Percentiles rank a stretch among this genome's conserved stretches.
phyloP scores from a whole-genome alignment of 371 early-diverging fungal genomes.

The Thermomucor indicae-seudaticae region DNA sequence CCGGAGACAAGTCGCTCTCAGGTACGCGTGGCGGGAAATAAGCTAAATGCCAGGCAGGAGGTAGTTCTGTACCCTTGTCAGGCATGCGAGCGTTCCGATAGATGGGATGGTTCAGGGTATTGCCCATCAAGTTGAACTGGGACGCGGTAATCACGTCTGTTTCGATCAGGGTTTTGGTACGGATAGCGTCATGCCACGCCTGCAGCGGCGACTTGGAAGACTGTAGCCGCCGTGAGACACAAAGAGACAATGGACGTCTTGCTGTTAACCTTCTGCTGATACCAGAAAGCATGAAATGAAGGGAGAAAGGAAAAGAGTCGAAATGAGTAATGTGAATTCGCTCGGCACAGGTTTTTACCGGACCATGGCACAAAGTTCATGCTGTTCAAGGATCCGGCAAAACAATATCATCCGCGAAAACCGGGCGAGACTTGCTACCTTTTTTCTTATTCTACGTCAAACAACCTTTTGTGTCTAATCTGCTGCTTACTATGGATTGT shows the following conservation, averaged over 20 bases:
- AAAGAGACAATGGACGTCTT: background rate
- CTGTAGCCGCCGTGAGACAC: background rate
- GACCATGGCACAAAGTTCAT: too few species aligned
- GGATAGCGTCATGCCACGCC: slow-evolving; percentile 14
- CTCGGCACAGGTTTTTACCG: too few species aligned
- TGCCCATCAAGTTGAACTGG: slow-evolving; percentile 17
- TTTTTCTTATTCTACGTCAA: too few species aligned
- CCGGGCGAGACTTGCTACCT: too few species aligned
- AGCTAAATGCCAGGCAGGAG: slow-evolving; percentile 69
- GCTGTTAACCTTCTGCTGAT: background rate
- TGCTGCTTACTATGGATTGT: too few species aligned
- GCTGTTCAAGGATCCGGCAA: too few species aligned
- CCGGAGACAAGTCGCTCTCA: slow-evolving; percentile 62
- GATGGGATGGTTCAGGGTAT: slow-evolving; percentile 15
- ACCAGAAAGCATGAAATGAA: background rate
- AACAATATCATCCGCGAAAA: too few species aligned
- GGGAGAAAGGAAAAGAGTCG: background rate
- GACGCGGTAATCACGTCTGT: slow-evolving; percentile 25
- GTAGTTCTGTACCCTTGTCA: slow-evolving; percentile 46
- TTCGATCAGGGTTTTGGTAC: slow-evolving; percentile 13
- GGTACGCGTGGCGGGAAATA: slow-evolving; percentile 68
- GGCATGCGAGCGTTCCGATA: slow-evolving; percentile 15
- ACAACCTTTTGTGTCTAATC: too few species aligned
- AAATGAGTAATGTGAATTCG: background rate
- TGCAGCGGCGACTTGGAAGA: background rate